Evolutionary conservation across 2,329 filamentous ascomycete species (phyloP).

Genomic region (Diplodia seriata): DNA sequence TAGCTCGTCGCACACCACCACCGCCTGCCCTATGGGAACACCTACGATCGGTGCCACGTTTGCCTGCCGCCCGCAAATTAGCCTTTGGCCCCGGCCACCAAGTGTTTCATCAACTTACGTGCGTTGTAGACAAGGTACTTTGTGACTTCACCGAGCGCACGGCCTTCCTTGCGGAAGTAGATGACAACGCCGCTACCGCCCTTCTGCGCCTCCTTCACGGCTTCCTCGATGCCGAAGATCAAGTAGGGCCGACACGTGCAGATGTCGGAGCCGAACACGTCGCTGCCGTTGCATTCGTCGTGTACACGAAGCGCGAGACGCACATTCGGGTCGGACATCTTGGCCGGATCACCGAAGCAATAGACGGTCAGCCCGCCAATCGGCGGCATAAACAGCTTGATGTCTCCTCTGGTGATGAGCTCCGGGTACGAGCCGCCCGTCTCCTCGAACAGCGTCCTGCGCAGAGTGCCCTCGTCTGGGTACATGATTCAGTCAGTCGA

Average conservation of each 20-base stretch:
- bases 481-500: conserved; percentile 16
- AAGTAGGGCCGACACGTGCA: conserved; percentile 96
- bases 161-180: conserved; percentile 97
- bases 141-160: conserved; percentile 92
- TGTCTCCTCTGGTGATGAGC: conserved; percentile 90
- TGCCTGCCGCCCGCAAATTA: conserved; percentile 47
- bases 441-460: conserved; percentile 89
- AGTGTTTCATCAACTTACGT: conserved; percentile 23
- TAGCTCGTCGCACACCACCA: conserved; percentile 23
- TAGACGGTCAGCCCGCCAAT: conserved; percentile 97
- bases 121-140: conserved; percentile 87
- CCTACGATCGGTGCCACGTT: conserved; percentile 72
- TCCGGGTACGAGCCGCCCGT: conserved; percentile 97
- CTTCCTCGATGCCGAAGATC: conserved; percentile 96
- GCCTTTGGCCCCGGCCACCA: background rate
- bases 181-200: conserved; percentile 95
- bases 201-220: conserved; percentile 94
- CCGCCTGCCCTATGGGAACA: conserved; percentile 25
- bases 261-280: conserved; percentile 97
- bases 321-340: conserved; percentile 86
- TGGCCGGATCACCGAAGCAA: conserved; percentile 92
- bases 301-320: conserved; percentile 84
- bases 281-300: conserved; percentile 91
- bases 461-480: conserved; percentile 80
- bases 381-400: conserved; percentile 94